Evolutionary conservation across 352 stramenopile species (phyloP).

Genomic region (Pythium plurisporium): DNA sequence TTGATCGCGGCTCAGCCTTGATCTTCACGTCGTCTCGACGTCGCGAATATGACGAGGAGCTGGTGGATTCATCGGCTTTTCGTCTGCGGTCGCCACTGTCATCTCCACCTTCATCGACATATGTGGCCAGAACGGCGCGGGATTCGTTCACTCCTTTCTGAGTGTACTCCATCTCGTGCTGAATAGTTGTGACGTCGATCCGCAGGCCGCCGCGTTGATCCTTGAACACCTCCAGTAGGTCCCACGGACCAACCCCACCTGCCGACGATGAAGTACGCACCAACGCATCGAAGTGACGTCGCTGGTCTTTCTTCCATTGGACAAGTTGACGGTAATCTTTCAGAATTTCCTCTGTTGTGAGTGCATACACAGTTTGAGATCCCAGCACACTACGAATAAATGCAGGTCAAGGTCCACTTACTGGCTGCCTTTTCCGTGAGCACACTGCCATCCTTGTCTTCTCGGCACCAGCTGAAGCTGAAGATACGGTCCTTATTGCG

Average conservation of each 20-base stretch:
- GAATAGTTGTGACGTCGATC: slow-evolving; percentile 51
- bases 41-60: slow-evolving; percentile 2
- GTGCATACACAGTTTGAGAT: neutral
- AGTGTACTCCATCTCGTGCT: slow-evolving; percentile 59
- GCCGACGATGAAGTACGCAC: slow-evolving; percentile 25
- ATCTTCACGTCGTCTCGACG: slow-evolving; percentile 1
- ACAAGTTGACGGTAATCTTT: slow-evolving; percentile 53
- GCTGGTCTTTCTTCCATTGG: slow-evolving; percentile 66
- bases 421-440: slow-evolving; percentile 68
- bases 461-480: slow-evolving; percentile 71
- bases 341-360: slow-evolving; percentile 47
- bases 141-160: slow-evolving; percentile 64
- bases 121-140: slow-evolving; percentile 38
- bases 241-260: slow-evolving; percentile 29
- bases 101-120: slow-evolving; percentile 18
- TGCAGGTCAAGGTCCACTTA: slow-evolving; percentile 23
- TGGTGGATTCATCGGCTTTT: neutral
- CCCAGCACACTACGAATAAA: neutral
- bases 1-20: slow-evolving; percentile 8
- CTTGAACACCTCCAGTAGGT: slow-evolving; percentile 47
- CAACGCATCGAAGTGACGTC: slow-evolving; percentile 53
- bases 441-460: slow-evolving; percentile 37
- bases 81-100: slow-evolving; percentile 12
- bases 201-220: slow-evolving; percentile 56
- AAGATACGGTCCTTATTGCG: slow-evolving; percentile 74